phyloP scores from a whole-genome alignment of 805 yeast species.

The Cyberlindnera suaveolens region DNA sequence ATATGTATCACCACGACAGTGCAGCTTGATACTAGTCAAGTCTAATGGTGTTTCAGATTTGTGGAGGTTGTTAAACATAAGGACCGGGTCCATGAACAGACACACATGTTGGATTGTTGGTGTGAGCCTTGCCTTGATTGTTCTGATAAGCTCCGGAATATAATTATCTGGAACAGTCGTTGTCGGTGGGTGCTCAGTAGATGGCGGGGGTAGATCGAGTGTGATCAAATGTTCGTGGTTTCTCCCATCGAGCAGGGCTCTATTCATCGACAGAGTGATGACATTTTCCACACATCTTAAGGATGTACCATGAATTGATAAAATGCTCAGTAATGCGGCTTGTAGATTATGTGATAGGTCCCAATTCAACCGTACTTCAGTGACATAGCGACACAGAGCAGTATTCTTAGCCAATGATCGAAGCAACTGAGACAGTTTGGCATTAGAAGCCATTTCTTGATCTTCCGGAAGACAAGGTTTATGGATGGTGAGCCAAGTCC shows the following conservation, averaged over 20 bases:
- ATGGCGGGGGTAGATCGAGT: conserved; percentile 27
- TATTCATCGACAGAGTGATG: conserved; percentile 32
- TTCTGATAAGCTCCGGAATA: conserved; percentile 26
- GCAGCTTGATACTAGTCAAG: conserved; percentile 32
- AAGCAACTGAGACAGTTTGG: conserved; percentile 23
- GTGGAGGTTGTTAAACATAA: conserved; percentile 28
- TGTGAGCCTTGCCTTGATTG: conserved; percentile 22
- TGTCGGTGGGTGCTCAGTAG: conserved; percentile 10
- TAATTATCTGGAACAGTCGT: too few relatives aligned
- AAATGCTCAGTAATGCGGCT: conserved; percentile 21
- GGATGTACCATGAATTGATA: conserved; percentile 26
- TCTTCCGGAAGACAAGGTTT: conserved; percentile 2
- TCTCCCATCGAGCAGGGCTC: conserved; percentile 26
- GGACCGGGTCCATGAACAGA: conserved; percentile 33
- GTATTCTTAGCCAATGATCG: conserved; percentile 21
- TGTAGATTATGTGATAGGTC: conserved; percentile 31
- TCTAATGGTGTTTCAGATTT: conserved; percentile 24
- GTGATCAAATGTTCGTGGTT: conserved; percentile 18
- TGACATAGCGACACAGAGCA: conserved; percentile 22
- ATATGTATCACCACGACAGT: conserved; percentile 36
- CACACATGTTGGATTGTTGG: conserved; percentile 20
- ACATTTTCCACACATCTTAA: conserved; percentile 33
- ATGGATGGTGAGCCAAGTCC: conserved; percentile 28
- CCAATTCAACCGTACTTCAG: conserved; percentile 38
- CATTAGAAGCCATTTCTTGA: conserved; percentile 27